These are phyloP conservation scores for Quercus suber DNA, from an alignment of 306 rosid genomes.

Conservation along the genomic window DNA sequence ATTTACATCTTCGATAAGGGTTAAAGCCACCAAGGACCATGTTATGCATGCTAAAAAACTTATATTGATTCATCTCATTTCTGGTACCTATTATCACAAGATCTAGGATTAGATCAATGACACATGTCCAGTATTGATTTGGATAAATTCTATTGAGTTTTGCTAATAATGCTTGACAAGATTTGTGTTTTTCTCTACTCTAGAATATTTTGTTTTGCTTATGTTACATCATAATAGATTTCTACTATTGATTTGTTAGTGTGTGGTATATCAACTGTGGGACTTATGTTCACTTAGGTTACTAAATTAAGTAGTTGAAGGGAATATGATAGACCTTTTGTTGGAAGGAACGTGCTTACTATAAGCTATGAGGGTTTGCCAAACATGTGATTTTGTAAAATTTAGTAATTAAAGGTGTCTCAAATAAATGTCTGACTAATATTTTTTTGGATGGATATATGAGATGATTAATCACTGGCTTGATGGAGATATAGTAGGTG, in stretches of 20 bases:
- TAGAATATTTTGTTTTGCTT: neutral
- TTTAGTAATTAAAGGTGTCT: neutral
- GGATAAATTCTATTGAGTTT: no score
- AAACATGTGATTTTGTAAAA: neutral
- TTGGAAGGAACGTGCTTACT: neutral
- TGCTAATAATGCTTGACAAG: no score
- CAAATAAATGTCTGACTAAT: neutral
- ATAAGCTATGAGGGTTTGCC: neutral
- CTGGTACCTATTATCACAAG: neutral
- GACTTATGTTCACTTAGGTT: neutral
- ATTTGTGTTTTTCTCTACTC: neutral
- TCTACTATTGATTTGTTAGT: neutral
- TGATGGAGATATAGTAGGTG: neutral
- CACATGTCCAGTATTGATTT: no score
- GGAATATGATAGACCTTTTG: neutral
- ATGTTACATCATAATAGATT: neutral
- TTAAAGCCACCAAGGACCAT: neutral
- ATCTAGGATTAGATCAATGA: neutral
- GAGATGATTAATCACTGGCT: neutral
- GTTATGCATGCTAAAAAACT: neutral
- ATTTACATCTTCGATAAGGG: neutral
- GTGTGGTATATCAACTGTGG: neutral
- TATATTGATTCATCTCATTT: neutral
- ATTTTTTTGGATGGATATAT: no score
- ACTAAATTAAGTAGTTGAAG: no score